Base-by-base conservation (phyloP, 2,329 filamentous ascomycete species). In the Pseudogymnoascus sp. region DNA sequence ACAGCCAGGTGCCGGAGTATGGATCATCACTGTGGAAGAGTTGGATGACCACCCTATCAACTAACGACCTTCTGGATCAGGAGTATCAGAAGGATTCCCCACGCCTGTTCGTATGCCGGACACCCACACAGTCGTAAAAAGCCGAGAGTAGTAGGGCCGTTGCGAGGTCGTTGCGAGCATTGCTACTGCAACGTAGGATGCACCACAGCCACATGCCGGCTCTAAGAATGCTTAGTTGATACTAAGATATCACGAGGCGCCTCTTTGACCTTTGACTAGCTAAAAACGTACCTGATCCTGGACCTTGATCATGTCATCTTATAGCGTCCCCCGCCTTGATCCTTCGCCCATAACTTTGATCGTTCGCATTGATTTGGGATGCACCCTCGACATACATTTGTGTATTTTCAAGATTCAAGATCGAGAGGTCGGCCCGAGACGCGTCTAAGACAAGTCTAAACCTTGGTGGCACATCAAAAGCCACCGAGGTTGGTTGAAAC, bases 21-120 rank as follows among this genome's bases (percentile, higher is more conserved):
- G 46, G 46, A 18, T 16, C 25, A 56, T 12, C 46, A 5, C 3
- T 2, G 12, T 18, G 14, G 18, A 31, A 12, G 25, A 8, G 46
- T 31, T 25, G 46, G 46, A 56, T 56, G 46, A 56, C 46, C 46
- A 56, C 46, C 46, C 46, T 56, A 31, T 34, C n/a, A 34, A 18
- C 25, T 18, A 34, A 56, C 25, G 25, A 34, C 46, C 25, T 56
- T 56, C 46, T 56, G 46, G n/a, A 56, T 56, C 25, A 31, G 25
- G 46, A 56, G n/a, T 10, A 56, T 56, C 25, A 28, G 8, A 56
- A 34, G 46, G 46, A 34, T 34, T 53, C 25, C 14, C n/a, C 25
- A 34, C 11, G 18, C 10, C 7, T 7, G 46, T 2, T 8, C n/a
- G 25, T 25, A 18, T 34, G 46, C 25, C n/a, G 25, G 12, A 56